Evolutionary conservation across 805 yeast species (phyloP), one percentile per base, ranked within the genome.

Genomic region (Ogataea ganodermae): DNA sequence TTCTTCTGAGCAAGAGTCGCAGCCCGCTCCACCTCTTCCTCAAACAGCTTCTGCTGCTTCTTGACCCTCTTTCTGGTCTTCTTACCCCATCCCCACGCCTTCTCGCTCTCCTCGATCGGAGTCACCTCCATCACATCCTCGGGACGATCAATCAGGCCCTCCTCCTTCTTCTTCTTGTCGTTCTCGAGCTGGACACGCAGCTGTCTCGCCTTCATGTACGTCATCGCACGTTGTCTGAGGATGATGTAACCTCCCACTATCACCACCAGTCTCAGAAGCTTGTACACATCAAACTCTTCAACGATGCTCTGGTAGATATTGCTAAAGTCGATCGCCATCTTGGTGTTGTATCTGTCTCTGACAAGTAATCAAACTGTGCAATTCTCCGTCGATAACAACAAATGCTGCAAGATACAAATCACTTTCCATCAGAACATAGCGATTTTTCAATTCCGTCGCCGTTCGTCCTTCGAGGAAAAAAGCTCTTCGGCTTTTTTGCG

Each of bases 1-100:
- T 53, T 52, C 21, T 45, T 35, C 39, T 60, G 60, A 3, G 65
- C 59, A n/a, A 40, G 49, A 47, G 74, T 72, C 21, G 77, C 73
- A 30, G 76, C 69, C 28, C 57, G 53, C 45, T 70, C 69, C 12
- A 73, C 65, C 64, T 78, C 65, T 42, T 79, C 75, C 56, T 81
- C 80, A 33, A 85, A 69, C 13, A 76, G 53, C 46, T 78, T 71
- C 56, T 82, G 78, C 56, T 81, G 81, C 49, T 72, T 70, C 63
- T 79, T 77, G 35, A 79, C 80, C 49, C 72, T 73, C 53, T 72
- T 71, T 70, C 91, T 78, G 5, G 91, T 85, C 59, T 76, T 75
- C 63, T 86, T 86, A 46, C 94, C 94, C 89, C 90, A 86, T 23
- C 94, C 92, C 72, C 86, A 86, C 4, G 73, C 53, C 31, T 69